These are phyloP conservation scores for Talaromyces adpressus DNA, from an alignment of 495 filamentous ascomycete species.

Conservation along the genomic window DNA sequence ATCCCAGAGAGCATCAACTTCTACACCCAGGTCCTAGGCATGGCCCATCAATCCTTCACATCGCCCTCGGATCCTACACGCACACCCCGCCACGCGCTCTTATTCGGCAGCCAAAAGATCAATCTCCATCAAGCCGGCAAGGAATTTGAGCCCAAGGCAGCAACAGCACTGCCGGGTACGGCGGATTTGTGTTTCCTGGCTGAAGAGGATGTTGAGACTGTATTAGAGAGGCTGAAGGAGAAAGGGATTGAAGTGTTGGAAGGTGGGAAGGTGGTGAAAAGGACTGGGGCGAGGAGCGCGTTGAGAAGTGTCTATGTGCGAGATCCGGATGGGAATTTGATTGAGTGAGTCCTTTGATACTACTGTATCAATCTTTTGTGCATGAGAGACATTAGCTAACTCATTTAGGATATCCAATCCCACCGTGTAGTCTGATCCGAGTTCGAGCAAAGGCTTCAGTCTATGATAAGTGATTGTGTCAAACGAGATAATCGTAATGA, in stretches of 20 bases:
- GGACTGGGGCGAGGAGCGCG: constrained; percentile 42
- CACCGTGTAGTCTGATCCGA: not conserved
- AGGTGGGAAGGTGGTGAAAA: constrained; percentile 37
- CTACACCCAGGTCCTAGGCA: constrained; percentile 43
- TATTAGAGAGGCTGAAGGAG: constrained; percentile 23
- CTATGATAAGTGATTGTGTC: not conserved
- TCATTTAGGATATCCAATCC: constrained; percentile 10
- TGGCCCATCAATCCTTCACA: constrained; percentile 39
- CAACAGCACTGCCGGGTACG: constrained; percentile 37
- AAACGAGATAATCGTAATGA: not conserved
- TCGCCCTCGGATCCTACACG: constrained; percentile 22
- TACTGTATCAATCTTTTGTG: not conserved
- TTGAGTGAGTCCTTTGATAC: constrained; percentile 36
- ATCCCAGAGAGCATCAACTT: constrained; percentile 38
- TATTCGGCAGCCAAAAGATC: constrained; percentile 47
- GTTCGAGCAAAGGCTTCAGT: not conserved
- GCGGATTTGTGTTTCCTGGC: constrained; percentile 50
- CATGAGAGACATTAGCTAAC: not conserved
- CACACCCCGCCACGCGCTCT: constrained; percentile 38
- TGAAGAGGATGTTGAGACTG: constrained; percentile 30
- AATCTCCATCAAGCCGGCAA: constrained; percentile 45
- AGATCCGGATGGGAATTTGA: constrained; percentile 51
- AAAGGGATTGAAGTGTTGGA: constrained; percentile 39
- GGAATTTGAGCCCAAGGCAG: constrained; percentile 50
- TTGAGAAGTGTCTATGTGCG: constrained; percentile 48